Percentiles rank a stretch among this genome's conserved stretches.
Conservation (phyloP, 2,329 filamentous ascomycete genomes). For the Fusarium abutilonis region DNA sequence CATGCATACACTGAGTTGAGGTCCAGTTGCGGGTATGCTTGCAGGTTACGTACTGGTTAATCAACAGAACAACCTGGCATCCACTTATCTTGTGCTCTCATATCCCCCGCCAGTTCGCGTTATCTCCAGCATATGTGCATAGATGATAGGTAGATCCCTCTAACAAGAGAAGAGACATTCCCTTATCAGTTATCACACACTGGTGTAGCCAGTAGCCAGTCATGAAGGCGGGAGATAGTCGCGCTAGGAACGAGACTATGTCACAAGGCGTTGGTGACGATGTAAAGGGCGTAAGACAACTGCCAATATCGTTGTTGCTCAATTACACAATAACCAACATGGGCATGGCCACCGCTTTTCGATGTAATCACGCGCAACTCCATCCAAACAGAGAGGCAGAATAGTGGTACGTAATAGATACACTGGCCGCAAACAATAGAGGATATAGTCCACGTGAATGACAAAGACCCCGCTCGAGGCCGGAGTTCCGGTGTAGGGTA, state of each 20-base stretch:
- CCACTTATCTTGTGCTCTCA: neutral
- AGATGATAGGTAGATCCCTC: conserved; percentile 2
- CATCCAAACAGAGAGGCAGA: neutral
- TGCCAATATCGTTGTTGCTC: conserved; percentile 27
- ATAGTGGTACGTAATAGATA: conserved; percentile 30
- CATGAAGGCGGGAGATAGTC: neutral
- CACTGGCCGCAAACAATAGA: conserved; percentile 4
- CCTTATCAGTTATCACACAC: conserved; percentile 13
- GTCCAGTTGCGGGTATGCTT: neutral
- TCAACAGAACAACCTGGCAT: neutral
- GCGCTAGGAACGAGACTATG: conserved; percentile 19
- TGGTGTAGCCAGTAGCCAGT: neutral
- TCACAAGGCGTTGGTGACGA: conserved; percentile 32
- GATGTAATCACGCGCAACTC: conserved; percentile 18
- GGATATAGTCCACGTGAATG: conserved; percentile 19
- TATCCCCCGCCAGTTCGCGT: conserved; percentile 8
- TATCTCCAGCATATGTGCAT: conserved; percentile 2
- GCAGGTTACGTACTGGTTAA: neutral
- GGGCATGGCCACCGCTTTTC: conserved; percentile 11
- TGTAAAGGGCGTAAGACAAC: conserved; percentile 32
- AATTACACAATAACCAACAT: conserved; percentile 1
- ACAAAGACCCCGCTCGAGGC: conserved; percentile 28
- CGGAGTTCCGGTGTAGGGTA: conserved; percentile 36
- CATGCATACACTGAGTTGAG: no score
- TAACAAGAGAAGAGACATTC: neutral